Percentiles rank a stretch among this genome's conserved stretches.
Conservation (phyloP, 108 stramenopile genomes). For the Cyclotella kingstonii region DNA sequence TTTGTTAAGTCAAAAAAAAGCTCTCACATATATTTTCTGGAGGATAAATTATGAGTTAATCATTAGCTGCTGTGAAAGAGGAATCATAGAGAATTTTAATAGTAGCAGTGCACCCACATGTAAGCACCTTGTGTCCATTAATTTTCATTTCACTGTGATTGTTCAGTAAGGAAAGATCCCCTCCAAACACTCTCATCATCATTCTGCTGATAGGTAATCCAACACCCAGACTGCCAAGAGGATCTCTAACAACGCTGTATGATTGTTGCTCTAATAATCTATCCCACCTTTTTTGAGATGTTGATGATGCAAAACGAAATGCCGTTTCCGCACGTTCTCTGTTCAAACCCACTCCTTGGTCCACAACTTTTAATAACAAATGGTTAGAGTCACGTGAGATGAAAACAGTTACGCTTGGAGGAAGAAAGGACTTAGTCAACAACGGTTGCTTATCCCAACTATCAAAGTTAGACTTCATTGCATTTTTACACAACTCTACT, state of each 20-base stretch:
- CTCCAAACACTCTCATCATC: slow-evolving; percentile 76
- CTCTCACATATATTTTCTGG: too few relatives aligned
- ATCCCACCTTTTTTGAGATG: slow-evolving; percentile 61
- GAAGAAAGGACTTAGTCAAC: not conserved
- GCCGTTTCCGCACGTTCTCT: slow-evolving; percentile 13
- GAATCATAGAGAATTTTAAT: slow-evolving; percentile 22
- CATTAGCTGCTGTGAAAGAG: not conserved
- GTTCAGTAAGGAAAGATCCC: slow-evolving; percentile 48
- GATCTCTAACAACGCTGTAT: slow-evolving; percentile 66
- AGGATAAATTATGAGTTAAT: too few relatives aligned
- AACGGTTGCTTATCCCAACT: slow-evolving; percentile 10
- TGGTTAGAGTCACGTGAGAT: slow-evolving; percentile 13
- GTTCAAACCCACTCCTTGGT: slow-evolving; percentile 58
- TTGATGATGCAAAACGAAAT: slow-evolving; percentile 45
- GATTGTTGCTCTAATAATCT: slow-evolving; percentile 71
- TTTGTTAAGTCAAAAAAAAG: too few relatives aligned
- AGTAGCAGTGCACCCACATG: slow-evolving; percentile 35
- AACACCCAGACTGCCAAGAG: slow-evolving; percentile 66
- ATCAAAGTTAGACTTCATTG: slow-evolving; percentile 62
- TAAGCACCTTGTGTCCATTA: not conserved
- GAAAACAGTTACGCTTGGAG: slow-evolving; percentile 23
- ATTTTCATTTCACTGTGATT: not conserved
- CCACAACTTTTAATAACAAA: slow-evolving; percentile 48
- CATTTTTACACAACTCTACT: slow-evolving; percentile 79
- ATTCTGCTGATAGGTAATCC: slow-evolving; percentile 62